Percentiles rank a stretch among this genome's conserved stretches.
Conservation (phyloP, 2,329 filamentous ascomycete genomes). For the Fusarium ramigenum region DNA sequence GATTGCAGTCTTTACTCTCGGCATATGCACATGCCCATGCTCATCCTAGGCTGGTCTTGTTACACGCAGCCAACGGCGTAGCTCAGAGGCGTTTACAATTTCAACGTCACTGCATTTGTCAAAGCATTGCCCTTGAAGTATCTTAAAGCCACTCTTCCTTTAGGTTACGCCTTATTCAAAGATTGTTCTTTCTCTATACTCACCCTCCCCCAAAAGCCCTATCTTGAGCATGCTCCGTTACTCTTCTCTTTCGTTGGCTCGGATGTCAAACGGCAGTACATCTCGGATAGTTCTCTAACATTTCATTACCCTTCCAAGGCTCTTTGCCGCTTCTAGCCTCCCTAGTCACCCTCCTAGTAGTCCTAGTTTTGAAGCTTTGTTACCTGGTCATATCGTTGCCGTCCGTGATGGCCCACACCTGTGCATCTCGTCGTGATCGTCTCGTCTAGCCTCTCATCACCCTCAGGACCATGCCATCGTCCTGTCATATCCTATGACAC, state of each 20-base stretch:
- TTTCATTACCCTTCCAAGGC: slow-evolving; percentile 26
- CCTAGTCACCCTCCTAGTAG: slow-evolving; percentile 39
- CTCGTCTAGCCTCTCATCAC: slow-evolving; percentile 42
- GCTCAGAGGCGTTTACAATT: slow-evolving; percentile 37
- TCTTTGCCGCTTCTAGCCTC: slow-evolving; percentile 45
- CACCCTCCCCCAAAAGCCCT: slow-evolving; percentile 42
- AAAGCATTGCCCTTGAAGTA: slow-evolving; percentile 25
- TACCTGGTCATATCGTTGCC: slow-evolving; percentile 36
- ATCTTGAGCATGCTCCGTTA: slow-evolving; percentile 29
- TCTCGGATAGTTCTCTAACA: slow-evolving; percentile 31
- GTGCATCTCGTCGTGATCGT: slow-evolving; percentile 49
- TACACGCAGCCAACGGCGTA: slow-evolving; percentile 39
- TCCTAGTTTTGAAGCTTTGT: slow-evolving; percentile 42
- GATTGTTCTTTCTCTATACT: slow-evolving; percentile 34
- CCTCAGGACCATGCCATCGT: slow-evolving; percentile 48
- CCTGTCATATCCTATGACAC: slow-evolving; percentile 43
- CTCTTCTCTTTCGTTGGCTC: slow-evolving; percentile 40
- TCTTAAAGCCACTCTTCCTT: slow-evolving; percentile 40
- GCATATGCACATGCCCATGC: slow-evolving; percentile 43
- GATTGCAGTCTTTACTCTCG: slow-evolving; percentile 36
- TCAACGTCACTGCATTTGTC: slow-evolving; percentile 39
- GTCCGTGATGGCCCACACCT: slow-evolving; percentile 47
- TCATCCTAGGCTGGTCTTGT: slow-evolving; percentile 31
- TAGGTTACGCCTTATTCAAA: slow-evolving; percentile 27
- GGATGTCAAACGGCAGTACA: slow-evolving; percentile 26